phyloP scores from a whole-genome alignment of 2,329 filamentous ascomycete genomes.

The Arachnopeziza araneosa region DNA sequence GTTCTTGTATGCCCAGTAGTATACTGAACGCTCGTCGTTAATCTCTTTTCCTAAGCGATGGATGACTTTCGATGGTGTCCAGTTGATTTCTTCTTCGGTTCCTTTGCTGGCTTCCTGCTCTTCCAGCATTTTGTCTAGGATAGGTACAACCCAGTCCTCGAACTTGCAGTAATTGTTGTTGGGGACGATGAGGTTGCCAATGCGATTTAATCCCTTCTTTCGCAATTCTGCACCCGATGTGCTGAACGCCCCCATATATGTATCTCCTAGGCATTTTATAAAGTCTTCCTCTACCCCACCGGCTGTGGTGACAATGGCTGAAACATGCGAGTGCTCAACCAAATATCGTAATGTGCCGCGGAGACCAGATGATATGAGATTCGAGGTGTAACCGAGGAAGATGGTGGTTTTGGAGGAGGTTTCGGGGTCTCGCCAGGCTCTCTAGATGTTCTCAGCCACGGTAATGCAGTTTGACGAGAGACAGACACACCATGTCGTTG shows the following conservation, averaged over 20 bases:
- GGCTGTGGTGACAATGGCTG: constrained; percentile 89
- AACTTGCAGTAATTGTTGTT: constrained; percentile 98
- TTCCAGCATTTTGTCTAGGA: constrained; percentile 87
- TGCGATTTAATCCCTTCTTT: constrained; percentile 83
- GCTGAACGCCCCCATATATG: constrained; percentile 84
- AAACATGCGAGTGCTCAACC: constrained; percentile 87
- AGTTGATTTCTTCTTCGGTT: constrained; percentile 67
- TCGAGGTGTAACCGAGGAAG: constrained; percentile 96
- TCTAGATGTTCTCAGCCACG: constrained; percentile 39
- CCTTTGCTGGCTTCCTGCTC: constrained; percentile 81
- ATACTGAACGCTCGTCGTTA: constrained; percentile 84
- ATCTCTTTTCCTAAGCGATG: constrained; percentile 88
- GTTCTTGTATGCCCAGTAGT: constrained; percentile 95
- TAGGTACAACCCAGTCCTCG: constrained; percentile 95
- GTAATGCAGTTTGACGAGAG: background rate
- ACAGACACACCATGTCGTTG: constrained; percentile 74
- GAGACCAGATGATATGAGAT: constrained; percentile 92
- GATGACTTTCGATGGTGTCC: constrained; percentile 93
- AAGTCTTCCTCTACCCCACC: constrained; percentile 96
- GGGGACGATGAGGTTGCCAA: constrained; percentile 91
- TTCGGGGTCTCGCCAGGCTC: constrained; percentile 75
- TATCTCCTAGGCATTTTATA: constrained; percentile 94
- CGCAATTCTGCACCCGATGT: constrained; percentile 73
- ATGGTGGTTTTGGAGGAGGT: constrained; percentile 80
- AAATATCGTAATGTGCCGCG: constrained; percentile 88